Conservation (phyloP, 2,329 filamentous ascomycete species). For the Cordyceps cateniannulata region DNA sequence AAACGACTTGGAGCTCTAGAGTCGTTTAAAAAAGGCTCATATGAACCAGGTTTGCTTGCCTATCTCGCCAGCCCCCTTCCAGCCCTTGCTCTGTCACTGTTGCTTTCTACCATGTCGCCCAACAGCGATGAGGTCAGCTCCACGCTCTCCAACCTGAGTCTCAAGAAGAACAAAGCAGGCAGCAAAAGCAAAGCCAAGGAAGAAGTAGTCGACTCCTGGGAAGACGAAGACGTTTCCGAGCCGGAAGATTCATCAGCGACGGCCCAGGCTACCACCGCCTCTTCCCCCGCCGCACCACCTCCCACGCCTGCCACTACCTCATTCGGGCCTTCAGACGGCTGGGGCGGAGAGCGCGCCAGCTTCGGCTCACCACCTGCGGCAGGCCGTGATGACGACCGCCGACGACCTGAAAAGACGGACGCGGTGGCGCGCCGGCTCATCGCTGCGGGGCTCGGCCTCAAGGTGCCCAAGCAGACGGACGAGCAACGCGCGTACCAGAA, state of each 20-base stretch:
- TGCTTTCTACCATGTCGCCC: neutral
- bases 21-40: too few species aligned
- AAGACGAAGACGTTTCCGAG: slow-evolving; percentile 52
- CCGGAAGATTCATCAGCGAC: slow-evolving; percentile 17
- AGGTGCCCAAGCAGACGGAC: slow-evolving; percentile 73
- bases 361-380: neutral
- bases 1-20: too few species aligned
- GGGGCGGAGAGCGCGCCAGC: slow-evolving; percentile 13
- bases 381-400: neutral
- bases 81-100: neutral
- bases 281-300: slow-evolving; percentile 48
- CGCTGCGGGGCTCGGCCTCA: slow-evolving; percentile 76
- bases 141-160: slow-evolving; percentile 26
- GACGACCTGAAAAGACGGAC: slow-evolving; percentile 79
- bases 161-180: slow-evolving; percentile 16
- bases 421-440: slow-evolving; percentile 87
- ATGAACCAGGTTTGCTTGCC: too few species aligned
- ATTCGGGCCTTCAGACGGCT: slow-evolving; percentile 17
- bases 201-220: slow-evolving; percentile 38
- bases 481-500: slow-evolving; percentile 84
- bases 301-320: slow-evolving; percentile 64
- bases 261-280: slow-evolving; percentile 17
- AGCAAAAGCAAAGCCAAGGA: slow-evolving; percentile 19
- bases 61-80: neutral
- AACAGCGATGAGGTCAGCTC: slow-evolving; percentile 23